phyloP scores from a whole-genome alignment of 768 basidiomycete genomes.

The Auriscalpium orientale region DNA sequence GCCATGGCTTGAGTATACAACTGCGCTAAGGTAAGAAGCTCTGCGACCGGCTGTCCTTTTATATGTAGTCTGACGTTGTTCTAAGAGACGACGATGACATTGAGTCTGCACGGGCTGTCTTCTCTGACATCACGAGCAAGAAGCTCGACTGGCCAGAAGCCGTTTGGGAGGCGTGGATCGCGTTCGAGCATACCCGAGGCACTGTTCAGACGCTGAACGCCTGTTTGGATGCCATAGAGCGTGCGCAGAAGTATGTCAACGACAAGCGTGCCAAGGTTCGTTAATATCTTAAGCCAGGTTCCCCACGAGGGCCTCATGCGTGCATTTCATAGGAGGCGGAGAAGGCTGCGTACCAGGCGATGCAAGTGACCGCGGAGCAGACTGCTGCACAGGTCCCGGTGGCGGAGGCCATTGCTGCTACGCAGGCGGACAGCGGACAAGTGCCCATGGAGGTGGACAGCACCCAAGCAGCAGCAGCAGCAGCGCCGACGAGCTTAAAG shows the following conservation, averaged over 20 bases:
- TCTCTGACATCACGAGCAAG: slow-evolving; percentile 57
- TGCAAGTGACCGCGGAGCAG: slow-evolving; percentile 36
- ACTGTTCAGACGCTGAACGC: slow-evolving; percentile 56
- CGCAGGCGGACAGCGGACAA: slow-evolving; percentile 12
- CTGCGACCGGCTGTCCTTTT: background rate
- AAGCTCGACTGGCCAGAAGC: slow-evolving; percentile 94
- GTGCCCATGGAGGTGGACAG: slow-evolving; percentile 38
- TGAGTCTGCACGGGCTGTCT: slow-evolving; percentile 58
- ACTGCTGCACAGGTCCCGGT: slow-evolving; percentile 30
- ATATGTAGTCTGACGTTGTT: slow-evolving; percentile 34
- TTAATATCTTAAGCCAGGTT: background rate
- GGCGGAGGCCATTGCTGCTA: slow-evolving; percentile 18
- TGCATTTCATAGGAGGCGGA: slow-evolving; percentile 45
- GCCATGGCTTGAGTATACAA: slow-evolving; percentile 27
- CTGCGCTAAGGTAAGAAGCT: slow-evolving; percentile 1
- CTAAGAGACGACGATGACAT: slow-evolving; percentile 46
- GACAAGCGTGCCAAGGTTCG: slow-evolving; percentile 55
- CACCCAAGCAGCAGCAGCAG: slow-evolving; percentile 23
- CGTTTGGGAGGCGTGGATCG: slow-evolving; percentile 83
- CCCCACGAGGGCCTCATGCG: background rate
- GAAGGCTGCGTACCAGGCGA: slow-evolving; percentile 44
- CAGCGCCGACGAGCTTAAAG: slow-evolving; percentile 39
- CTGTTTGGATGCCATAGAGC: slow-evolving; percentile 56
- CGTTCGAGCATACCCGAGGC: slow-evolving; percentile 85
- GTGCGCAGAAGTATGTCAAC: slow-evolving; percentile 57